Evolutionary conservation across 2,329 filamentous ascomycete species (phyloP), one percentile per base, ranked within the genome.

Genomic region (Colletotrichum simmondsii): DNA sequence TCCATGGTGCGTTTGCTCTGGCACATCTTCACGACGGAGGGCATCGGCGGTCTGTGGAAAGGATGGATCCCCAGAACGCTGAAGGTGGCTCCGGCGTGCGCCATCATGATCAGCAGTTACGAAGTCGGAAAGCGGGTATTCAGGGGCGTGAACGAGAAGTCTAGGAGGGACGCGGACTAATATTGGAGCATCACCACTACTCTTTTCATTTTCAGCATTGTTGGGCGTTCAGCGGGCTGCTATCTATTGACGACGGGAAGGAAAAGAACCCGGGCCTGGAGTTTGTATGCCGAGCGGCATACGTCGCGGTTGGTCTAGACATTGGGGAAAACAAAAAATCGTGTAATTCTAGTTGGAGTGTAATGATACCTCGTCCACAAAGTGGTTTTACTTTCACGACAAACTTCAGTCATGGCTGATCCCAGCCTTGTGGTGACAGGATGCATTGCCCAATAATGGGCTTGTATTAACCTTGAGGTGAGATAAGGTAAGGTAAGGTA

Each of bases 101-200:
- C 97, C 32, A 98, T 99, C 80, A 99, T 99, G 97, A 98, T 99
- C 80, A 97, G 94, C 80, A 98, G 93, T 80, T 99, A 98, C 82
- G 97, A 99, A 83, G 90, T 98, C 49, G 95, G 97, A 63, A 99
- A 99, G 87, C 92, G 94, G 81, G 92, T 93, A 80, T 97, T 97
- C 42, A 88, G 91, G 66, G 88, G 90, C 12, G 90, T 94, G 62
- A 98, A 98, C 73, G 87, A 90, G 78, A 84, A 81, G 46, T 79
- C 82, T 35, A 74, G 77, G 53, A 24, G 60, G 56, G 66, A 65
- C 22, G 42, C 16, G 32, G 46, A 73, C 46, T 73, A 28, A 72
- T 49, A 35, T 28, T 30, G n/a, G 58, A 56, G 22, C 35, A 71
- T 57, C 35, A 71, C 52, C 71, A 37, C 67, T 11, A 61, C 56